A percentile compares a stretch with the other conserved stretches of the same genome.
phyloP scores from a whole-genome alignment of 345 rosid genomes.

The Eucalyptus tenuipes region DNA sequence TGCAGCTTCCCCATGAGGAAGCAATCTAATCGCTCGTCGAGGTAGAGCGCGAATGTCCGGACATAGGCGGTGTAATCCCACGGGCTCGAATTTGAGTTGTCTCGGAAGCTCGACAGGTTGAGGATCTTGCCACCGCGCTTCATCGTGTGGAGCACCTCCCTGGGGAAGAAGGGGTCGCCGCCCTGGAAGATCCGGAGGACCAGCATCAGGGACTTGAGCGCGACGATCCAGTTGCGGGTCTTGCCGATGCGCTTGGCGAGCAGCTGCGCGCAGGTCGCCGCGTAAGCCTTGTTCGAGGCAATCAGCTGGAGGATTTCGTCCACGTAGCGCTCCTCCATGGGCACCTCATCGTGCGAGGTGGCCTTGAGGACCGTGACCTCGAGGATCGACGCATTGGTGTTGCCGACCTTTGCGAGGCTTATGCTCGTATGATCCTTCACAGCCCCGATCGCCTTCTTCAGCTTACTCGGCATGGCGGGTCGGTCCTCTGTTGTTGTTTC shows the following conservation, averaged over 20 bases:
- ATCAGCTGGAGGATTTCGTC: conserved; percentile 36
- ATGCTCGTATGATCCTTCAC: conserved; percentile 93
- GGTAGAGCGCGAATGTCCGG: conserved; percentile 51
- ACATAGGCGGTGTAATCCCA: conserved; percentile 70
- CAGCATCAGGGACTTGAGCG: conserved; percentile 67
- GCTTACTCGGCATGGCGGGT: conserved; percentile 58
- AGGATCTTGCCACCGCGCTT: conserved; percentile 68
- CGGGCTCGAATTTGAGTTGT: conserved; percentile 55
- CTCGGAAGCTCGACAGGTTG: conserved; percentile 57
- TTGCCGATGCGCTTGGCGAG: conserved; percentile 55
- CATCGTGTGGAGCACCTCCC: conserved; percentile 62
- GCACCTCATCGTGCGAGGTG: conserved; percentile 67
- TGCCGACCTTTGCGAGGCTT: conserved; percentile 69
- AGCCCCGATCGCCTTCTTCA: conserved; percentile 73
- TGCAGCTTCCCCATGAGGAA: conserved; percentile 60
- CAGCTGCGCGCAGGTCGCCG: conserved; percentile 47
- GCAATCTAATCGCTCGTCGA: conserved; percentile 66
- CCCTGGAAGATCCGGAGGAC: conserved; percentile 67
- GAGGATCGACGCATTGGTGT: conserved; percentile 30
- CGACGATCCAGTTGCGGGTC: conserved; percentile 77
- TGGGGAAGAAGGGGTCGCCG: conserved; percentile 67
- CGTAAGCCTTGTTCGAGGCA: conserved; percentile 37
- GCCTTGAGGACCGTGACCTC: conserved; percentile 75
- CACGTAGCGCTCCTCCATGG: conserved; percentile 53
- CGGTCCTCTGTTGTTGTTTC: not conserved